Evolutionary conservation across 495 filamentous ascomycete species (phyloP), one percentile per base, ranked within the genome.

Genomic region (Trichocladium antarcticum): DNA sequence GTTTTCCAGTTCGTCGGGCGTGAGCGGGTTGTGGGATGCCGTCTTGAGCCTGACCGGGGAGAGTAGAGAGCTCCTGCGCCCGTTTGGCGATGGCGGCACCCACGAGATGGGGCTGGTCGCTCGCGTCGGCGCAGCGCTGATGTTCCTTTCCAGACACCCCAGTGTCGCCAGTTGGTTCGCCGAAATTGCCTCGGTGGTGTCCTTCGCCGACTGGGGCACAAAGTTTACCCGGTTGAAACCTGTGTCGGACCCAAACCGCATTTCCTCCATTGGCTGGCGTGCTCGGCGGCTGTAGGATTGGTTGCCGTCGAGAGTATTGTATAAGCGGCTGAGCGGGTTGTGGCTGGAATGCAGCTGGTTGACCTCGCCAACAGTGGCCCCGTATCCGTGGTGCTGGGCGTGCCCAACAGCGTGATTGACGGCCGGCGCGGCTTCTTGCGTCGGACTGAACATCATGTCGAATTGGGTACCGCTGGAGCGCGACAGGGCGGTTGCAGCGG

Each of bases 191-290:
- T 79, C 76, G 32, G 68, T 72, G n/a, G 76, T 74, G 12, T 78
- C 74, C 44, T 75, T 70, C 24, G 73, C 68, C 3, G 74, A 68
- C 3, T 65, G 68, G 7, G 76, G 70, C 14, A 77, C 62, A 55
- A 78, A 86, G 15, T 71, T 73, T 54, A 77, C 73, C 10, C 69
- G 65, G 53, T 56, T 58, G 34, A 87, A 87, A 43, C 69, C 72
- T 5, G 70, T 57, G 63, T 87, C 83, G 0, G 83, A 82, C 16
- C 83, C 83, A 73, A 77, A 87, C 15, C 75, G 76, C 21, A 83
- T 58, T 22, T 73, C 66, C 6, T 53, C 45, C 5, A 21, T 4
- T 17, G 51, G 48, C 24, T 54, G 55, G 5, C 36, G 48, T 4
- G 29, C 21, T 28, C 55, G 55, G 22, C 56, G 58, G 28, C 38